Conservation (phyloP, 371 early-diverging fungal species). For the Chytridium lagenaria region DNA sequence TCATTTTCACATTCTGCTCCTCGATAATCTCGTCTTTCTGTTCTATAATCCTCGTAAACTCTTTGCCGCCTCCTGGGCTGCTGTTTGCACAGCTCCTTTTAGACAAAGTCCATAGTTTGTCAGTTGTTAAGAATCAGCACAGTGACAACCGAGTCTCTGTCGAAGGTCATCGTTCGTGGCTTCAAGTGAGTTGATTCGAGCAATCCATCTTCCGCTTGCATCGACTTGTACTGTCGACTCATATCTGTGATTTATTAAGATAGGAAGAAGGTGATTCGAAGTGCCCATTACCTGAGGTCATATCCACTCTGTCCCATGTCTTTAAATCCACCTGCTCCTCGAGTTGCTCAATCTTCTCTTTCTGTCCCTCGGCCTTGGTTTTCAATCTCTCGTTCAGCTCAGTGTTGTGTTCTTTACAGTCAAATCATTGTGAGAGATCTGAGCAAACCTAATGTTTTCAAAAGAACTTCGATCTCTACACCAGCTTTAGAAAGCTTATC, state of each 20-base stretch:
- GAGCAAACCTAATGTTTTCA: conserved; percentile 46
- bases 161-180: conserved; percentile 47
- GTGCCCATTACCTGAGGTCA: conserved; percentile 45
- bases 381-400: conserved; percentile 39
- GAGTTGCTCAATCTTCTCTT: conserved; percentile 41
- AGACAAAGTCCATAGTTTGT: not conserved
- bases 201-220: conserved; percentile 57
- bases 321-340: conserved; percentile 47
- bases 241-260: conserved; percentile 43
- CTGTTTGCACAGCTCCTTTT: conserved; percentile 35
- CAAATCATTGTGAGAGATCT: not conserved
- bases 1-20: conserved; percentile 64
- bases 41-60: conserved; percentile 39
- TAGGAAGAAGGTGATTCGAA: not conserved
- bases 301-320: conserved; percentile 50
- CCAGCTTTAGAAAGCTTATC: conserved; percentile 53
- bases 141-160: conserved; percentile 45
- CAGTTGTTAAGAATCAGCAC: not conserved
- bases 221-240: conserved; percentile 59
- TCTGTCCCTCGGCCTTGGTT: conserved; percentile 33
- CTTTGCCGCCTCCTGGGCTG: conserved; percentile 42
- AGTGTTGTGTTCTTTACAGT: conserved; percentile 38
- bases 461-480: conserved; percentile 45
- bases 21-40: conserved; percentile 58
- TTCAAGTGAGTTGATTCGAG: conserved; percentile 50